These are phyloP conservation scores for Fusarium anthophilum DNA, from an alignment of 2,329 filamentous ascomycete species.

Conservation along the genomic window DNA sequence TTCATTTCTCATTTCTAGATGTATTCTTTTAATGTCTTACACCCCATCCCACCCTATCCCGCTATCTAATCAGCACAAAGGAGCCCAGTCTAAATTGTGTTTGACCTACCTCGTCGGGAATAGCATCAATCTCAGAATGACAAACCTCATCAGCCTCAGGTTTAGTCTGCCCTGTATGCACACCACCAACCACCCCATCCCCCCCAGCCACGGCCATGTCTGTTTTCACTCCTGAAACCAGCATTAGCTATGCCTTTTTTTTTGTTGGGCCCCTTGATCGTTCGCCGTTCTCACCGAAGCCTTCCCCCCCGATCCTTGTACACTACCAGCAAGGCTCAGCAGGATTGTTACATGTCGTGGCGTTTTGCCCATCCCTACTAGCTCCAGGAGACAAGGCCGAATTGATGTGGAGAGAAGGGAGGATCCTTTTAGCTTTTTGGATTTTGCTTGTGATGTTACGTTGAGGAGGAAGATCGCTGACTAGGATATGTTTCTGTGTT, in stretches of 20 bases:
- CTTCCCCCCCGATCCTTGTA: slow-evolving; percentile 7
- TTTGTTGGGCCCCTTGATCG: neutral
- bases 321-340: slow-evolving; percentile 1
- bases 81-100: neutral
- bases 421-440: neutral
- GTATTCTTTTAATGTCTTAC: neutral
- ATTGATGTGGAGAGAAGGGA: slow-evolving; percentile 10
- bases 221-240: slow-evolving; percentile 20
- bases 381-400: slow-evolving; percentile 9
- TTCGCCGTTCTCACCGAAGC: slow-evolving; percentile 12
- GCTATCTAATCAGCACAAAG: neutral
- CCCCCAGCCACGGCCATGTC: slow-evolving; percentile 2
- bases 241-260: neutral
- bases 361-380: slow-evolving; percentile 10
- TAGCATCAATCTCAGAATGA: slow-evolving; percentile 24
- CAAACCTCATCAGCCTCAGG: slow-evolving; percentile 4
- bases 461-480: neutral
- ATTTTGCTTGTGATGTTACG: neutral
- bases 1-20: neutral
- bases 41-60: neutral
- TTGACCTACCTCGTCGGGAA: slow-evolving; percentile 24
- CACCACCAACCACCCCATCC: neutral
- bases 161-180: neutral
- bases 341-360: slow-evolving; percentile 26
- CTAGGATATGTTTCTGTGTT: neutral